Evolutionary conservation across 371 early-diverging fungal genomes (phyloP), one percentile per base, ranked within the genome.

Genomic region (Mucor circinelloides): DNA sequence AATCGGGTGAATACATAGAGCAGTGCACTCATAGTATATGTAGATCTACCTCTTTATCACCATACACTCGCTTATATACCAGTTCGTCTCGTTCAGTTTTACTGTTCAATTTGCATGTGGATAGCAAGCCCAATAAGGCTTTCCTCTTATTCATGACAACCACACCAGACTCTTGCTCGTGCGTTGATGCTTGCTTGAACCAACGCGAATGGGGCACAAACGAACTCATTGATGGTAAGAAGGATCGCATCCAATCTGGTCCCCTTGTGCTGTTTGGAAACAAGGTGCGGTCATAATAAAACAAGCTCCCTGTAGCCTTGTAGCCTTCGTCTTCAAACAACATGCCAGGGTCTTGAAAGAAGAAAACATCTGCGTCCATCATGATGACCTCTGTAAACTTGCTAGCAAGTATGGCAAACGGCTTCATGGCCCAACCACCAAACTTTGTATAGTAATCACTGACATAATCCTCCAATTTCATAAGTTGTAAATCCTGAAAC

Each of bases 341-440:
- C 0, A 56, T 23, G 0, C 67, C 73, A 2, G 91, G 91, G 13
- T 81, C 66, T 64, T 86, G 82, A 38, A 90, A 65, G 68, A 88
- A 90, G 46, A 86, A 76, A 17, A 71, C 87, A 55, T 92, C 92
- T 3, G 90, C 87, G 71, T 92, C 90, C 56, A 89, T 69, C 46
- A 90, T 75, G 58, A 91, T 84, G 6, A 83, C 75, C 34, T 88
- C 84, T 13, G 70, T 70, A 64, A 90, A 91, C 4, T 61, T 65
- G 2, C 89, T 87, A 0, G 85, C 86, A 40, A 90, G 68, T 34
- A 90, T 81, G 0, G 83, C 76, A 73, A 79, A 88, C 1, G 89
- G 85, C 36, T 89, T 88, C 67, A 87, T 75, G 9, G 82, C 76
- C 87, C 88, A 86, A 2, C 81, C 83, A 5, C 76, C 76, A 60